Base-by-base conservation (phyloP, 1,284 basidiomycete species). In the Malassezia yamatoensis region DNA sequence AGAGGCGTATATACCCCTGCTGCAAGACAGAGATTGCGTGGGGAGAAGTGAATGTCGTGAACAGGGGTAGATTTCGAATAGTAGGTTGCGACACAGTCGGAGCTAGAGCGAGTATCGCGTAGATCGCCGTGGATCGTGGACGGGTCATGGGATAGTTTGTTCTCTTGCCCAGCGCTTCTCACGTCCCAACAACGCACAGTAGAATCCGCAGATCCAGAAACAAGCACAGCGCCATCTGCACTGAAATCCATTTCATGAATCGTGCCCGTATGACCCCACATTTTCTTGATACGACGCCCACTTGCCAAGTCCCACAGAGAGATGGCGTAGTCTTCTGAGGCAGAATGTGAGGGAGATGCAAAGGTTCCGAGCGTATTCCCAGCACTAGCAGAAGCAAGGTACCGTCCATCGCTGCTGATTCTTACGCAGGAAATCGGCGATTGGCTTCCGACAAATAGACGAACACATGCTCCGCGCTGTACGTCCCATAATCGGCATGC, bases 171-270 rank as follows among this genome's bases (percentile, higher is more conserved):
- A 1, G 87, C 78, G 36, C 81, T 78, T 72, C 88, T 87, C 29
- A 96, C 86, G 75, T 99, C 94, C 94, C 94, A 99, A 59, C 89
- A 90, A 21, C 90, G 81, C 11, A 96, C 90, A 1, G 90, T 94
- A 81, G 88, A 90, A 75, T 99, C 94, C 20, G 88, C 83, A 29
- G 85, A 81, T 5, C 90, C 89, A 53, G 87, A 89, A 2, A 96
- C 86, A 32, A 99, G 82, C 55, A 96, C 76, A 1, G 83, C 84
- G 0, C 90, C 90, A 75, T 96, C 93, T 12, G 85, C 85, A 59
- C 87, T 90, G 76, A 96, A 99, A 1, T 87, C 82, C 29, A 99
- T 81, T 5, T 88, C 88, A 71, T 94, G 86, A 51, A 98, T 83
- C 0, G 89, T 84, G 15, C 85, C 83, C 0, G 82, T 85, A 75